These are phyloP conservation scores for Colletotrichum magnum DNA, from an alignment of 2,329 filamentous ascomycete species.

Conservation along the genomic window DNA sequence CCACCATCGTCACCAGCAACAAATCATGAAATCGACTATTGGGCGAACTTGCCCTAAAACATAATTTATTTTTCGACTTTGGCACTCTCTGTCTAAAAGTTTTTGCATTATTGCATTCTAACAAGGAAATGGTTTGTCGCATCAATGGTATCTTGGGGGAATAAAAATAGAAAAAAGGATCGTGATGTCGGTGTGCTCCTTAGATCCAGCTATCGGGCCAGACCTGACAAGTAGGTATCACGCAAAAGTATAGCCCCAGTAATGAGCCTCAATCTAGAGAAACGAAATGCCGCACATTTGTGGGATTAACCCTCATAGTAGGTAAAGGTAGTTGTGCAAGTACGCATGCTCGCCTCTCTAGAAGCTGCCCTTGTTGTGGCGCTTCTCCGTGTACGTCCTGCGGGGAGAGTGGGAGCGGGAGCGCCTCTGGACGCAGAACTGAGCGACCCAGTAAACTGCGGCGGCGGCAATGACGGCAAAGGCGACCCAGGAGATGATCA, in stretches of 20 bases:
- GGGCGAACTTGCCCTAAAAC: not conserved
- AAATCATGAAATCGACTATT: too few species aligned
- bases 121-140: not conserved
- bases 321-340: too few species aligned
- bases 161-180: conserved; percentile 19
- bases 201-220: conserved; percentile 23
- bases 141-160: conserved; percentile 32
- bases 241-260: conserved; percentile 6
- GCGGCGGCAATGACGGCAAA: conserved; percentile 59
- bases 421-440: conserved; percentile 49
- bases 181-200: conserved; percentile 3
- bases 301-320: not conserved
- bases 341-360: conserved; percentile 29
- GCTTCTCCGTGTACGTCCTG: conserved; percentile 37
- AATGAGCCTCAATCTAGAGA: conserved; percentile 13
- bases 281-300: not conserved
- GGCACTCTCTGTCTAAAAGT: not conserved
- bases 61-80: not conserved
- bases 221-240: conserved; percentile 5
- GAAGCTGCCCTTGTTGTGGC: conserved; percentile 46
- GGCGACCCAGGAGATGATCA: conserved; percentile 62
- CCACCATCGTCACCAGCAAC: not conserved
- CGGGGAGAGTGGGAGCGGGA: conserved; percentile 48
- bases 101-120: not conserved
- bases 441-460: conserved; percentile 57